Evolutionary conservation across 352 stramenopile species (phyloP), one percentile per base, ranked within the genome.

Genomic region (Plasmopara muralis): DNA sequence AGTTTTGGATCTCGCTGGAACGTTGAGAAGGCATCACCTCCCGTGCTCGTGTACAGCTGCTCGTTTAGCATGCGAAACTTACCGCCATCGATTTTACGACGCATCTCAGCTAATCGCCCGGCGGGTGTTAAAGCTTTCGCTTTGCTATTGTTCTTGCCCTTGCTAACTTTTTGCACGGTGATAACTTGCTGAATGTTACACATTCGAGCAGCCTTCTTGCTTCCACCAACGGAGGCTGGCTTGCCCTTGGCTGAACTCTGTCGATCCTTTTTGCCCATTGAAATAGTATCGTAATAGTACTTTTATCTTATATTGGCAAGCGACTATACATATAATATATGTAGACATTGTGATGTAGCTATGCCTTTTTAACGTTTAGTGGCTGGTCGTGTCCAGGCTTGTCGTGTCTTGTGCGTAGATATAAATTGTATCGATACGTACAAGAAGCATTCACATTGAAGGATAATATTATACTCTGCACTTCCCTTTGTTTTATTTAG

Each of bases 41-140:
- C 97, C n/a, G 89, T 90, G 25, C 70, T 97, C 6, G 95, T 99
- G 72, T 99, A 99, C 13, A 99, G 66, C 63, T 98, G 86, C 70
- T 99, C 97, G 62, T 99, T 99, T 9, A 99, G 81, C 77, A 97
- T 97, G 50, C 97, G 89, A 73, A 99, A 99, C 62, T 97, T 90
- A 45, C 87, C 90, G 29, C 94, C 93, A 40, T 96, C 80, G 13
- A 99, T 73, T 10, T 93, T 84, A 12, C 83, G 80, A 14, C 89
- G 81, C 74, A 98, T 92, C 47, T 87, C 75, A 8, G 72, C 78
- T 57, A 93, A 64, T 9, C 75, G 66, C 8, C 70, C 59, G 9
- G 46, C 54, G 8, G 49, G 49, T n/a, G 53, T 62, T 37, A 62
- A 28, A 31, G 42, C n/a, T 40, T 68, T 67, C 7, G 55, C 15